Evolutionary conservation across 164 flowering plant genomes (phyloP), one percentile per base, ranked within the genome.

Genomic region (Magnolia sinica): DNA sequence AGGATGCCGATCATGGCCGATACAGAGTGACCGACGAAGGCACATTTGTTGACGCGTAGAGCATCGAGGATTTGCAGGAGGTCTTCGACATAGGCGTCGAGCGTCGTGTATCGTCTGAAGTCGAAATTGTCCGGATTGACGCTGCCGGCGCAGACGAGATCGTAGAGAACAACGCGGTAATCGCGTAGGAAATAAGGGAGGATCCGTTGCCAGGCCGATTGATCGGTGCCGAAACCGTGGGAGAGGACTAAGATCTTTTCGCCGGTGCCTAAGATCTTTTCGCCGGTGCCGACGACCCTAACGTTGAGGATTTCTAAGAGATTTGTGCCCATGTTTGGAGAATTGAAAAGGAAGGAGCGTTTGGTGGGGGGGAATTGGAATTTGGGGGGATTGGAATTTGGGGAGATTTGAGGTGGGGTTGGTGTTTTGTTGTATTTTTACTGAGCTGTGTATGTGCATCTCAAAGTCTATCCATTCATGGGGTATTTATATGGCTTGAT

Each of bases 171-270:
- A 29, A 96, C 81, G 1, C 87, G 83, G 83, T 89, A 86, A 66
- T 81, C 74, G 0, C 85, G 88, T 3, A 74, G 73, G 84, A 96
- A 90, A 76, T 70, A 88, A 1, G 97, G 98, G 31, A 90, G 84
- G 77, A 96, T 88, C 31, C 92, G 86, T 50, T 91, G 88, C 99
- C 98, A 96, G 0, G 91, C 97, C 3, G 99, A 91, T 65, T 96
- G 99, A 81, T 96, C 99, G 29, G 98, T 96, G 76, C 99, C 98
- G 83, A 90, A 82, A 9, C 99, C 98, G 31, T 94, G 98, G 16
- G 98, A 92, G 4, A 96, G 76, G 27, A 96, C 98, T 2, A 96
- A 82, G 55, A 85, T 3, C 58, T 67, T 83, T 22, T 89, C 88
- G 76, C 93, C 93, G 76, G 85, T 63, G 14, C 98, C 97, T 2